Conservation (phyloP, 495 filamentous ascomycete species). For the Podospora comata region DNA sequence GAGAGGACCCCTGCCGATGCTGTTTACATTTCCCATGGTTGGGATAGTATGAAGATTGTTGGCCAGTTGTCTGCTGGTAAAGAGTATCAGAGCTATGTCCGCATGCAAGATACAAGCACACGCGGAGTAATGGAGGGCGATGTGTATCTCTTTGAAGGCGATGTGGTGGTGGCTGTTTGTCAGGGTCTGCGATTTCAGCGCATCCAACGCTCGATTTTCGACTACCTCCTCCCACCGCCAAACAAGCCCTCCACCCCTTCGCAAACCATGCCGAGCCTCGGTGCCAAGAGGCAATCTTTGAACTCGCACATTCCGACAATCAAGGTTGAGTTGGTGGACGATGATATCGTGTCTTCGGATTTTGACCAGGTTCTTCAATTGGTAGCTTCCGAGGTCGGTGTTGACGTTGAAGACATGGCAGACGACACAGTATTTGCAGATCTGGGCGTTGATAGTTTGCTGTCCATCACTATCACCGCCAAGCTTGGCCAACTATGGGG, state of each 20-base stretch:
- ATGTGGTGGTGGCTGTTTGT: constrained; percentile 43
- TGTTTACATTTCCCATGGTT: constrained; percentile 64
- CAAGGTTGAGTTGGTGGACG: neutral
- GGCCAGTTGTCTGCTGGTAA: constrained; percentile 39
- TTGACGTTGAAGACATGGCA: constrained; percentile 16
- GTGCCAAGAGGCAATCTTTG: neutral
- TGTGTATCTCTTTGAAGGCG: constrained; percentile 53
- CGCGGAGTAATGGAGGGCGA: constrained; percentile 42
- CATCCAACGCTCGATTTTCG: constrained; percentile 52
- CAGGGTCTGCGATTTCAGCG: constrained; percentile 53
- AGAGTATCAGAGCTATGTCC: constrained; percentile 55
- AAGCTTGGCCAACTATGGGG: constrained; percentile 42
- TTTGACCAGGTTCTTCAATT: constrained; percentile 8
- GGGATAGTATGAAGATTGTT: constrained; percentile 59
- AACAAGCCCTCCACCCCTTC: neutral
- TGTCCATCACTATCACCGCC: constrained; percentile 42
- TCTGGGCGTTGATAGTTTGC: constrained; percentile 51
- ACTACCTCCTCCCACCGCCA: constrained; percentile 48
- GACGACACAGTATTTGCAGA: constrained; percentile 39
- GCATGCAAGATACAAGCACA: constrained; percentile 46
- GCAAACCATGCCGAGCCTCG: neutral
- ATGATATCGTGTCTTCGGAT: neutral
- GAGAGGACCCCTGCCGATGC: constrained; percentile 55
- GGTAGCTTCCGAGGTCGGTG: constrained; percentile 34
- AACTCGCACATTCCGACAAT: neutral